Base-by-base conservation (phyloP, 495 filamentous ascomycete species). In the Aspergillus coremiiformis region DNA sequence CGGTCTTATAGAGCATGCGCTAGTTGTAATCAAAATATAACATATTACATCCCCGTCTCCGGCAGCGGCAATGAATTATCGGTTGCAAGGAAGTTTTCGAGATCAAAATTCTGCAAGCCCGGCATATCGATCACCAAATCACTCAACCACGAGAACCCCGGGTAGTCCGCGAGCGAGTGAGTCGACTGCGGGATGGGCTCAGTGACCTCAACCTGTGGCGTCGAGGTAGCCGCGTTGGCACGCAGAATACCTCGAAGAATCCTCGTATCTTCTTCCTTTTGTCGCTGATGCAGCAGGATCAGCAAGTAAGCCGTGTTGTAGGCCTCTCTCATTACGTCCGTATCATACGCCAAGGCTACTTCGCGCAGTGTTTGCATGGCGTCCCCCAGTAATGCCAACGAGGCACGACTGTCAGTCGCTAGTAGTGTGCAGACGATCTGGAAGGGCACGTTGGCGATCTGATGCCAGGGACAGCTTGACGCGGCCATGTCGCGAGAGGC, bases 371-470 rank as follows among this genome's bases (percentile, higher is more conserved):
- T 73, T n/a, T 59, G 63, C 70, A 83, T 72, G 0, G 79, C 76
- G n/a, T 70, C 67, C 10, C 66, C 59, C 5, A 83, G 59, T 51
- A 77, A 56, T 6, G 55, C 62, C 14, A 81, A 53, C 10, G 75
- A 74, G 2, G 73, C 65, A 0, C 69, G 65, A 15, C 64, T 78
- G 41, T 78, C 76, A 24, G 81, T 77, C 1, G 76, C 72, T 14
- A 83, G 60, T 3, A 79, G 64, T 0, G 77, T 68, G 51, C 77
- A 79, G 43, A 81, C 64, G 5, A 73, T 66, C 51, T 83, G 79
- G 52, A 83, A 81, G 0, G 78, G 74, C 1, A 77, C 73, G 42
- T 78, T 75, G 20, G 76, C 72, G 10, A 76, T 65, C 50, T 80
- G 74, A 52, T 80, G 78, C 79, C 78, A 83, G 1, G 77, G 75